Evolutionary conservation across 306 rosid species (phyloP).

Genomic region (Parietaria judaica): DNA sequence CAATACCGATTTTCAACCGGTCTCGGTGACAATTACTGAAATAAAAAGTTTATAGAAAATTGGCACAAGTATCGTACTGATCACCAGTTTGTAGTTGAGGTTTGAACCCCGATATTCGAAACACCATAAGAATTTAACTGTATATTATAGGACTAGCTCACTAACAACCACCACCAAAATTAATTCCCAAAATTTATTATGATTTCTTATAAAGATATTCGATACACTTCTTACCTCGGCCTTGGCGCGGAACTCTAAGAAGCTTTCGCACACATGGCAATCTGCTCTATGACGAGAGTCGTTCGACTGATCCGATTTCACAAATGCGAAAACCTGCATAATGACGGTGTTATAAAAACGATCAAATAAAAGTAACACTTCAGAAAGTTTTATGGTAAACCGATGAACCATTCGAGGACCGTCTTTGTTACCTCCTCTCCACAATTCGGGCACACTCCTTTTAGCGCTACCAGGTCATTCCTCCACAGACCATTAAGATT

Average conservation of each 20-base stretch:
- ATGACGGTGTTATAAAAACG: constrained; percentile 2
- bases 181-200: too few relatives aligned
- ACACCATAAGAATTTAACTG: too few relatives aligned
- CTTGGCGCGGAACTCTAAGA: constrained; percentile 71
- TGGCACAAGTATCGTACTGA: too few relatives aligned
- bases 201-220: too few relatives aligned
- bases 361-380: not conserved
- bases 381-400: not conserved
- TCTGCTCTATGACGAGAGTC: constrained; percentile 78
- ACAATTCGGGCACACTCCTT: constrained; percentile 87
- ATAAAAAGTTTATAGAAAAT: too few relatives aligned
- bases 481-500: constrained; percentile 82
- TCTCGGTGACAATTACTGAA: too few relatives aligned
- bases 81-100: too few relatives aligned
- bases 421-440: constrained; percentile 71
- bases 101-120: too few relatives aligned
- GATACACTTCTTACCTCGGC: constrained; percentile 46
- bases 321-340: constrained; percentile 91
- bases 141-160: too few relatives aligned
- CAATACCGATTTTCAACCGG: too few relatives aligned
- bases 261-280: constrained; percentile 78
- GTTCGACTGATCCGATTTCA: constrained; percentile 40
- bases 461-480: constrained; percentile 69
- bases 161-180: too few relatives aligned
- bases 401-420: not conserved